These are phyloP conservation scores for Aspergillus glaucus DNA, from an alignment of 2,329 filamentous ascomycete species.

Conservation along the genomic window DNA sequence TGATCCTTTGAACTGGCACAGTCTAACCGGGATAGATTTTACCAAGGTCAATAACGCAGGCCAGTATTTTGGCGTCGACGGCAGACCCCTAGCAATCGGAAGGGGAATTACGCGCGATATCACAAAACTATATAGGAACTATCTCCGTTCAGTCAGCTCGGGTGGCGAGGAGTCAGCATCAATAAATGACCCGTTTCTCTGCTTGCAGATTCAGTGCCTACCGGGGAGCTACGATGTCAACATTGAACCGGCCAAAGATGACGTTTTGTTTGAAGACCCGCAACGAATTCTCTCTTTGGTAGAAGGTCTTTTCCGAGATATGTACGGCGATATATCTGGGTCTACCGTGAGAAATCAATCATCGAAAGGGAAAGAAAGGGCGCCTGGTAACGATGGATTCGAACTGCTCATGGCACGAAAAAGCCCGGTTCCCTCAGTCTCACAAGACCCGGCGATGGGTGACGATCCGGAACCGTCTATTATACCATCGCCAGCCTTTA, in stretches of 20 bases:
- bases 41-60: slow-evolving; percentile 28
- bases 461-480: neutral
- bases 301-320: slow-evolving; percentile 29
- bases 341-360: neutral
- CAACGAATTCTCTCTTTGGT: slow-evolving; percentile 38
- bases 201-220: slow-evolving; percentile 50
- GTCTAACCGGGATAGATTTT: slow-evolving; percentile 29
- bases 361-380: slow-evolving; percentile 1
- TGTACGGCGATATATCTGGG: slow-evolving; percentile 8
- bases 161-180: slow-evolving; percentile 10
- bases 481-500: neutral
- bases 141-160: slow-evolving; percentile 35
- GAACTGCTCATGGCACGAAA: slow-evolving; percentile 18
- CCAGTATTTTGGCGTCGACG: slow-evolving; percentile 53
- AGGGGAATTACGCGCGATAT: slow-evolving; percentile 50
- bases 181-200: slow-evolving; percentile 51
- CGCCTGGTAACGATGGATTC: slow-evolving; percentile 7
- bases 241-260: slow-evolving; percentile 58
- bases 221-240: slow-evolving; percentile 54
- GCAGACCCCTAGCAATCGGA: slow-evolving; percentile 47
- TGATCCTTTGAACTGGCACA: neutral
- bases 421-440: slow-evolving; percentile 1
- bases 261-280: slow-evolving; percentile 52
- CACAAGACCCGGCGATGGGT: neutral
- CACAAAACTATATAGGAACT: slow-evolving; percentile 45